These are phyloP conservation scores for Alliaria petiolata DNA, from an alignment of 345 rosid genomes.

Conservation along the genomic window DNA sequence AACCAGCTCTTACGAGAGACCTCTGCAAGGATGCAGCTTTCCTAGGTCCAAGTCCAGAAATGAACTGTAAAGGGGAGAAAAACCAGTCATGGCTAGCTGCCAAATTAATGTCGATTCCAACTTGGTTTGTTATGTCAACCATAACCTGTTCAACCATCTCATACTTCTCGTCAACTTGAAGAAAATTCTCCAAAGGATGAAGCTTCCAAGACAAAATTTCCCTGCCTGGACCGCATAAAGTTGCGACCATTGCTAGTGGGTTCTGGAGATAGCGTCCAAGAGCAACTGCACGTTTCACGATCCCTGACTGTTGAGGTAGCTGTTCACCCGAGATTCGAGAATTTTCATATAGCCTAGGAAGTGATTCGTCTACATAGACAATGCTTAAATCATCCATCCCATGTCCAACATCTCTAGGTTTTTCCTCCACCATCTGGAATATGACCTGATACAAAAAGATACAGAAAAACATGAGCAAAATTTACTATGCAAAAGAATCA, in stretches of 20 bases:
- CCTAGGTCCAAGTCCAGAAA: conserved; percentile 95
- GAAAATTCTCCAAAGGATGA: conserved; percentile 68
- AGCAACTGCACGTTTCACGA: conserved; percentile 90
- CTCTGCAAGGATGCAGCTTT: conserved; percentile 97
- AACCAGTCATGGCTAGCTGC: conserved; percentile 94
- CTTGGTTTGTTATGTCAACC: conserved; percentile 94
- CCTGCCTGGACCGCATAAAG: conserved; percentile 91
- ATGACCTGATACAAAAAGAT: conserved; percentile 55
- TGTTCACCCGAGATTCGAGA: conserved; percentile 92
- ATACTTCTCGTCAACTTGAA: conserved; percentile 83
- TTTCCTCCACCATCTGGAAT: conserved; percentile 96
- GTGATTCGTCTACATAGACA: conserved; percentile 90
- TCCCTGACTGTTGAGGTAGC: conserved; percentile 81
- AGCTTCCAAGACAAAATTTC: conserved; percentile 98
- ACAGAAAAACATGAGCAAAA: not conserved
- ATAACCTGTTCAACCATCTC: conserved; percentile 86
- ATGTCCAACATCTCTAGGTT: conserved; percentile 96
- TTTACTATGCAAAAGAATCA: conserved; percentile 17
- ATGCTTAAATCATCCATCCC: conserved; percentile 91
- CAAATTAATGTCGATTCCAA: conserved; percentile 88
- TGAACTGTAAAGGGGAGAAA: conserved; percentile 85
- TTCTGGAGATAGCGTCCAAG: conserved; percentile 97
- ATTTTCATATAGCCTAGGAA: conserved; percentile 92
- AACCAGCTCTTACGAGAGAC: conserved; percentile 87
- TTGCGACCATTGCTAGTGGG: conserved; percentile 87